Evolutionary conservation across 2,329 filamentous ascomycete genomes (phyloP).

Genomic region (Colletotrichum paranaense): DNA sequence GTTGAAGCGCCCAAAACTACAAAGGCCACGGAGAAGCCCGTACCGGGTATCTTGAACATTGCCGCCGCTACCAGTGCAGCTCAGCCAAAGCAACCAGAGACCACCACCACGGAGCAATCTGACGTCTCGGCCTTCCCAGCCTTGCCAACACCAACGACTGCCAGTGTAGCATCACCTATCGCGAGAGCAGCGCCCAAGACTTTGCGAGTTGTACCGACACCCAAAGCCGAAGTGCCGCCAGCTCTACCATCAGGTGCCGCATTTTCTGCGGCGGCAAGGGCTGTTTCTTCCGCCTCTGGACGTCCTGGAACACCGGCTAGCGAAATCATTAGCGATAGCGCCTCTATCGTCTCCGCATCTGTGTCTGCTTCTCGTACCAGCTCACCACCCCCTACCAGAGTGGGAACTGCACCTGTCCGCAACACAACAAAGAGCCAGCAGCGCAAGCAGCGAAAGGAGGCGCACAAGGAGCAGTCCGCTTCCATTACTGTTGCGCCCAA

Average conservation of each 20-base stretch:
- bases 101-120: constrained; percentile 46
- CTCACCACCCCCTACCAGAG: constrained; percentile 72
- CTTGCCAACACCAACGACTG: constrained; percentile 59
- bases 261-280: constrained; percentile 46
- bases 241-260: constrained; percentile 10
- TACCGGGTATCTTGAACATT: constrained; percentile 60
- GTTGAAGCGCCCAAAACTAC: constrained; percentile 27
- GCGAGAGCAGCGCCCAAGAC: constrained; percentile 70
- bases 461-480: constrained; percentile 71
- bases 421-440: constrained; percentile 81
- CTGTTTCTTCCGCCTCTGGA: constrained; percentile 58
- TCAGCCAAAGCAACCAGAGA: constrained; percentile 44
- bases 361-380: constrained; percentile 75
- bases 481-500: constrained; percentile 62
- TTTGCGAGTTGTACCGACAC: constrained; percentile 75
- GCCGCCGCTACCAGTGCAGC: constrained; percentile 57
- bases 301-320: constrained; percentile 79
- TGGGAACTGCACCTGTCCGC: constrained; percentile 77
- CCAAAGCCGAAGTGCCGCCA: constrained; percentile 69
- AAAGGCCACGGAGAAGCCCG: constrained; percentile 48
- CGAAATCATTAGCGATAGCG: constrained; percentile 81
- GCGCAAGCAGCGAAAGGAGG: constrained; percentile 80
- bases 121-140: constrained; percentile 60
- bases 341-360: constrained; percentile 79
- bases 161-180: constrained; percentile 60